Base-by-base conservation (phyloP, 2,329 filamentous ascomycete genomes). In the Fusarium palustre region DNA sequence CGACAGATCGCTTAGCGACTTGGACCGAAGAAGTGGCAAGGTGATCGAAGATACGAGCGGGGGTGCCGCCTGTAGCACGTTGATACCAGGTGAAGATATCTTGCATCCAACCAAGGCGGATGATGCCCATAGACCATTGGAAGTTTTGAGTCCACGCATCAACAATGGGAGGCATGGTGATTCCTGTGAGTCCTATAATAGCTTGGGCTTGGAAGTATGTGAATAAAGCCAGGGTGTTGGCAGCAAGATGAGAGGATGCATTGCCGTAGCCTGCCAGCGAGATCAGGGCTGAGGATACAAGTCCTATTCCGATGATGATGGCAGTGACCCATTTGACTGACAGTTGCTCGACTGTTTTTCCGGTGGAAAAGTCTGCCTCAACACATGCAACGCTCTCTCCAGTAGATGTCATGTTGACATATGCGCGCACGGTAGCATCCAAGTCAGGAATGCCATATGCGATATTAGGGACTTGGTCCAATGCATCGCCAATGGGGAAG, bases 91-190 rank as follows among this genome's bases (percentile, higher is more conserved):
- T 97, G 66, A 93, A 92, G 76, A 97, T 91, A 42, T 85, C 85
- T 81, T 98, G 93, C 81, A 97, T 87, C 79, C 97, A 97, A 16
- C 83, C 85, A 39, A 97, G 85, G 48, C 88, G 87, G 75, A 98
- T 97, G 75, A 98, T 94, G 74, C 95, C 95, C 92, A 98, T 96
- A 76, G 91, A 96, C 95, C 95, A 98, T 77, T 97, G 92, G 82
- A 98, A 97, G 81, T 97, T 95, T 81, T 97, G 94, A 2, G 94
- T 97, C 95, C 95, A 98, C 0, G 94, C 87, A 76, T 92, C 87
- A 54, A 97, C 95, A 63, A 97, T 92, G 0, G 95, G 95, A 6
- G 95, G 95, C 66, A 97, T 86, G 30, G 86, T 85, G 13, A 97
- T 90, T 18, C 91, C 88, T 39, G 91, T 92, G 80, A 97, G 90